phyloP scores from a whole-genome alignment of 2,329 filamentous ascomycete genomes.

The Hirsutella rhossiliensis region DNA sequence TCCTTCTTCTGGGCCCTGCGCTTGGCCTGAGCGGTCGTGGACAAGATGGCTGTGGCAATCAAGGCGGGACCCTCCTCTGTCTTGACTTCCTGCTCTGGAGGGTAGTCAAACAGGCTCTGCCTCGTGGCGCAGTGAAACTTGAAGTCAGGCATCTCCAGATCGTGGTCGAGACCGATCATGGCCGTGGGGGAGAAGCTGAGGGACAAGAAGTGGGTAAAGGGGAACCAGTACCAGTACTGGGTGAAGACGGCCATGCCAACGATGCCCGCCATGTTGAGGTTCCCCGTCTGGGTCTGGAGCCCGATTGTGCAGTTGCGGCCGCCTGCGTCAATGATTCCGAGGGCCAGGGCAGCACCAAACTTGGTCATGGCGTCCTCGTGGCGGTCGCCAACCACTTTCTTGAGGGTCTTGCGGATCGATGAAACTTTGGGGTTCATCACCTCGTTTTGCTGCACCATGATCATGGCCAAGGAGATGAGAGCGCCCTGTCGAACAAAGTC shows the following conservation, averaged over 20 bases:
- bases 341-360: constrained; percentile 84
- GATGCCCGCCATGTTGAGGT: constrained; percentile 96
- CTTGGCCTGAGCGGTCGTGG: constrained; percentile 94
- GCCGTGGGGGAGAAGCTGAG: constrained; percentile 94
- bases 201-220: constrained; percentile 92
- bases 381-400: constrained; percentile 86
- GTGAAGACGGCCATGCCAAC: constrained; percentile 97
- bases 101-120: constrained; percentile 94
- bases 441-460: constrained; percentile 98
- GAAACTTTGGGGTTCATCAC: constrained; percentile 95
- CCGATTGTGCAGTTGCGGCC: constrained; percentile 98
- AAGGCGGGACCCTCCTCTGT: constrained; percentile 84
- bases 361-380: constrained; percentile 99
- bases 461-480: constrained; percentile 89
- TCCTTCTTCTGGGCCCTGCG: constrained; percentile 91
- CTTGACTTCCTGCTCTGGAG: constrained; percentile 92
- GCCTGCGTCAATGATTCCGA: constrained; percentile 96
- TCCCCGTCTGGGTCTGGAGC: constrained; percentile 93
- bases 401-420: constrained; percentile 80
- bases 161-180: constrained; percentile 87
- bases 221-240: constrained; percentile 99
- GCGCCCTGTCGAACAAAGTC: constrained; percentile 97
- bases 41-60: constrained; percentile 90
- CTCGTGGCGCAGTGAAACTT: constrained; percentile 93
- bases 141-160: constrained; percentile 86